Conservation (phyloP, 495 filamentous ascomycete species). For the Neurospora sp. region DNA sequence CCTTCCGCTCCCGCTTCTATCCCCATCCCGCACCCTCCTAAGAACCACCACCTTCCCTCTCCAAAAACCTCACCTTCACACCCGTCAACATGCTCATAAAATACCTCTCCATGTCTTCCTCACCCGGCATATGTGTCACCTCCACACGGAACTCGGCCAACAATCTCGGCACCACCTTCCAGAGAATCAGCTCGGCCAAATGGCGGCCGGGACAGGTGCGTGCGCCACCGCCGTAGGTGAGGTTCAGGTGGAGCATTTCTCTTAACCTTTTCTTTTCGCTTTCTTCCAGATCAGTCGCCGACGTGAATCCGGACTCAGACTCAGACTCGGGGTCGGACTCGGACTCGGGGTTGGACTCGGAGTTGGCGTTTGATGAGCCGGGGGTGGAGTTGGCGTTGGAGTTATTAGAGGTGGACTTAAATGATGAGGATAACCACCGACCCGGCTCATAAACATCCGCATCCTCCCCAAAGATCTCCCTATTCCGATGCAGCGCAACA, state of each 20-base stretch:
- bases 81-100: constrained; percentile 34
- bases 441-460: constrained; percentile 44
- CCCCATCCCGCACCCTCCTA: background rate
- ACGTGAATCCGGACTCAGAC: background rate
- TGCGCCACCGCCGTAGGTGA: constrained; percentile 54
- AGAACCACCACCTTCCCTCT: background rate
- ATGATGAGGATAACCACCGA: constrained; percentile 36
- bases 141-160: constrained; percentile 46
- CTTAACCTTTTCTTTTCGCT: constrained; percentile 32
- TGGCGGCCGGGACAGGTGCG: constrained; percentile 60
- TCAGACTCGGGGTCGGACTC: background rate
- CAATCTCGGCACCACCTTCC: constrained; percentile 54
- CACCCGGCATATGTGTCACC: constrained; percentile 14
- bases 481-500: constrained; percentile 46
- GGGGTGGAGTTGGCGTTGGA: background rate
- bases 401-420: no score
- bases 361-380: background rate
- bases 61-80: constrained; percentile 17
- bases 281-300: background rate
- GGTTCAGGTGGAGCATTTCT: constrained; percentile 16
- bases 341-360: background rate
- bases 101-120: constrained; percentile 17
- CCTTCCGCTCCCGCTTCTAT: no score
- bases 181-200: constrained; percentile 52
- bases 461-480: constrained; percentile 43